Evolutionary conservation across 164 flowering plant species (phyloP), one percentile per base, ranked within the genome.

Genomic region (Liriodendron chinense): DNA sequence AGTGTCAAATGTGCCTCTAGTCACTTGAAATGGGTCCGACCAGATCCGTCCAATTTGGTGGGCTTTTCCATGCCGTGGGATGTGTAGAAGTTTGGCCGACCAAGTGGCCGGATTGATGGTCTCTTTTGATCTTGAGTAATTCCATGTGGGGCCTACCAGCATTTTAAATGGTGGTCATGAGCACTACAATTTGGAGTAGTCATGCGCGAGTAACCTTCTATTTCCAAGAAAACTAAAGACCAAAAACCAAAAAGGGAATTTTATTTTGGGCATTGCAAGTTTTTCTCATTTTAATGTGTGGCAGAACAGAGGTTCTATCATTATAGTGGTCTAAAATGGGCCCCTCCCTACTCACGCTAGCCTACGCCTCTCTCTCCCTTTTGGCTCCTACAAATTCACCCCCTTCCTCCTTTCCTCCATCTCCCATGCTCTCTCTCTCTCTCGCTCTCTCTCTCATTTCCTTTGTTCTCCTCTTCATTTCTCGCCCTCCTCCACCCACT

Each of bases 371-470:
- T 22, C 65, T 56, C 61, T 22, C 81, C 77, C 86, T 81, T 84
- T 84, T 82, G 74, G 34, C 72, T 50, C 82, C 90, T 87, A 89
- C 83, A 87, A 85, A 89, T 86, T 77, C 81, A 68, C 79, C 72
- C 76, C 85, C 77, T 71, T 74, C 67, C 80, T 74, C 74, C 80
- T 62, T 79, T 53, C 13, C 18, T 12, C 64, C 80, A 26, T 21
- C 80, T 70, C 25, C 71, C 77, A 73, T 74, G 61, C 76, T 59
- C 75, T 68, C 73, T 56, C 61, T 72, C 76, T 21, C 67, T 10
- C 59, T 74, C 70, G 78, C 73, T 73, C 80, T 28, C 67, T 53
- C 9, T 26, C 28, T 22, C 78, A 21, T 20, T 73, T 13, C 2
- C 63, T 34, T 5, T 59, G 56, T 47, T n/a, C 57, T 47, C 47